phyloP scores from a whole-genome alignment of 2,329 filamentous ascomycete species.

The Neophaeococcomyces mojaviensis region DNA sequence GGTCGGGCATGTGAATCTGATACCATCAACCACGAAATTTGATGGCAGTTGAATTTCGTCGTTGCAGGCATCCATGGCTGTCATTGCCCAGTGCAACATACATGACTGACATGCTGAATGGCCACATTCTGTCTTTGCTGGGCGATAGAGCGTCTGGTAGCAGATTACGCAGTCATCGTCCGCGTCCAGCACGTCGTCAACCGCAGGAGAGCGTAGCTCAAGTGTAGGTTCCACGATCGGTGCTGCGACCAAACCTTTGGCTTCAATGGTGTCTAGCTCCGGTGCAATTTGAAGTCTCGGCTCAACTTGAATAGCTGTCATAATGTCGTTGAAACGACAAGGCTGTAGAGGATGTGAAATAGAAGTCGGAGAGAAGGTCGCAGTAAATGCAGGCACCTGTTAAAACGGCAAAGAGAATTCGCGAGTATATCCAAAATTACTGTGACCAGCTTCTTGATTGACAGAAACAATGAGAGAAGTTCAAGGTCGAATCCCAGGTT shows the following conservation, averaged over 20 bases:
- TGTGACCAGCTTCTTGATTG: no score
- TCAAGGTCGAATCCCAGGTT: no score
- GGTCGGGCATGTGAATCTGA: constrained; percentile 19
- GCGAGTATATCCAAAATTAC: no score
- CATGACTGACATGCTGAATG: constrained; percentile 19
- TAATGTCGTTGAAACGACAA: background rate
- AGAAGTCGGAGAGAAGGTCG: no score
- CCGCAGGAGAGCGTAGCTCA: background rate
- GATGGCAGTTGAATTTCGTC: constrained; percentile 11
- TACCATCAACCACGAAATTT: constrained; percentile 15
- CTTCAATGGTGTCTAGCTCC: background rate
- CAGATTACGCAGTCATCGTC: constrained; percentile 21
- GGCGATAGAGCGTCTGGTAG: constrained; percentile 16
- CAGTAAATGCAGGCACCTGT: no score
- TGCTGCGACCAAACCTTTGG: background rate
- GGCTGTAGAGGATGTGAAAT: no score
- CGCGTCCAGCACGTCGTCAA: background rate
- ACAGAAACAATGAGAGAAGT: no score
- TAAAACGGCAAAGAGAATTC: no score
- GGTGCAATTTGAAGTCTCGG: background rate
- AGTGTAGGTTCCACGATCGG: background rate
- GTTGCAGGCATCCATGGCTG: constrained; percentile 12
- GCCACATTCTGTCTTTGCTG: constrained; percentile 17
- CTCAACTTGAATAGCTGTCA: background rate
- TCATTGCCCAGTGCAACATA: constrained; percentile 19